These are phyloP conservation scores for Persicaria maculosa DNA, from an alignment of 148 eudicot species.

Conservation along the genomic window DNA sequence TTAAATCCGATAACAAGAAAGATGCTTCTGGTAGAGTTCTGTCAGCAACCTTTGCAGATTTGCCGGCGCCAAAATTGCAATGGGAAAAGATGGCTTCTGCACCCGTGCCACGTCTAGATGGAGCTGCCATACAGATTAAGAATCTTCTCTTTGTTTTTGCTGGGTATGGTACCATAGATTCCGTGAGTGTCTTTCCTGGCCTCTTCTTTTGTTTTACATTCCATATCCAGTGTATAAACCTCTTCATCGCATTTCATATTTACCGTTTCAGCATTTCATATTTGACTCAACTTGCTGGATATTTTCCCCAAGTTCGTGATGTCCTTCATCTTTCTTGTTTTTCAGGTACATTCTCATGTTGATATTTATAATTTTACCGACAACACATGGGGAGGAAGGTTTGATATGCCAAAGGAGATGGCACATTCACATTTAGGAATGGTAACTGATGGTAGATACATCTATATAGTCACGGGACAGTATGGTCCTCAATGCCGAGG, in stretches of 20 bases:
- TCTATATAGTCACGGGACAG: constrained; percentile 90
- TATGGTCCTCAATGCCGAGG: constrained; percentile 99
- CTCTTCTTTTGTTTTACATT: neutral
- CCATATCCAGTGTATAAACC: neutral
- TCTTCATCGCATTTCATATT: neutral
- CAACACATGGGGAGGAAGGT: constrained; percentile 88
- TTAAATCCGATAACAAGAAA: constrained; percentile 23
- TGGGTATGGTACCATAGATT: constrained; percentile 84
- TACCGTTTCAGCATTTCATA: neutral
- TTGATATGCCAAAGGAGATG: constrained; percentile 99
- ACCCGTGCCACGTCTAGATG: constrained; percentile 91
- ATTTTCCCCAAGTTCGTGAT: neutral
- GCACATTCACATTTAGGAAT: constrained; percentile 99
- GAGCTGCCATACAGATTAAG: constrained; percentile 91
- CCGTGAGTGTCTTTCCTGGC: constrained; percentile 40
- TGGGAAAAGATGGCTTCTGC: constrained; percentile 88
- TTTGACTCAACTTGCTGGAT: neutral
- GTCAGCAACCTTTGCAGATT: constrained; percentile 88
- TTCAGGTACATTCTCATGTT: constrained; percentile 97
- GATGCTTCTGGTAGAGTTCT: constrained; percentile 36
- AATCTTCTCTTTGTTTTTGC: constrained; percentile 85
- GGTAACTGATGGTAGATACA: constrained; percentile 94
- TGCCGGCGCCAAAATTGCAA: constrained; percentile 61
- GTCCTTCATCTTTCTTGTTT: constrained; percentile 8
- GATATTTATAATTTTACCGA: constrained; percentile 83